Evolutionary conservation across 148 eudicot genomes (phyloP).

Genomic region (Fagopyrum tataricum): DNA sequence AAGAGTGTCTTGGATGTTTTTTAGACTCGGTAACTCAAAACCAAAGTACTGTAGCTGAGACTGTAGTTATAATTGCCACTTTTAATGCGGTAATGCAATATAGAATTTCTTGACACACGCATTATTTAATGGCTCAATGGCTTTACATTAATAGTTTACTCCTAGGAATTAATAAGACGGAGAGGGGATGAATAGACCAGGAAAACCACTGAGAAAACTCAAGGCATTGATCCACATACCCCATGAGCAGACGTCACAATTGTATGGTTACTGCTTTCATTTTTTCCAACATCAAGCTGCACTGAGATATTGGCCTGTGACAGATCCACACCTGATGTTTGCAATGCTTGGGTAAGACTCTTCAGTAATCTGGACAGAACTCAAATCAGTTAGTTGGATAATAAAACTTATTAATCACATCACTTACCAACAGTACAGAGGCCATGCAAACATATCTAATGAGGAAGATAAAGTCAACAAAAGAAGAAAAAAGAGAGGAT

Average conservation of each 20-base stretch:
- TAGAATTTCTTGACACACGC: background rate
- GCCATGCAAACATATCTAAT: background rate
- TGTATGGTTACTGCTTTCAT: constrained; percentile 23
- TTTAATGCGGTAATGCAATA: background rate
- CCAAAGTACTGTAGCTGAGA: background rate
- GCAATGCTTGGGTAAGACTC: constrained; percentile 57
- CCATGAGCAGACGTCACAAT: constrained; percentile 20
- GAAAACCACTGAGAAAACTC: background rate
- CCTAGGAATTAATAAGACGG: too few relatives aligned
- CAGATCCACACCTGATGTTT: constrained; percentile 87
- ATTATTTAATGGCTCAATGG: background rate
- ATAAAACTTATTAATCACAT: background rate
- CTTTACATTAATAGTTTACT: background rate
- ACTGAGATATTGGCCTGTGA: constrained; percentile 77
- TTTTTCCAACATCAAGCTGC: constrained; percentile 68
- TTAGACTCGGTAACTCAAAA: background rate
- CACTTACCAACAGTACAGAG: background rate
- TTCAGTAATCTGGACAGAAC: constrained; percentile 53
- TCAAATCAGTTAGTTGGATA: background rate
- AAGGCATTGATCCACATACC: constrained; percentile 21
- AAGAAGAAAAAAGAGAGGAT: background rate
- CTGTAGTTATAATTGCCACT: background rate
- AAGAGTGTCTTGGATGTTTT: background rate
- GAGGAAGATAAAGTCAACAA: background rate
- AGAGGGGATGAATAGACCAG: background rate